Percentiles rank a stretch among this genome's conserved stretches.
Conservation (phyloP, 2,329 filamentous ascomycete species). For the Diaporthe sp. region DNA sequence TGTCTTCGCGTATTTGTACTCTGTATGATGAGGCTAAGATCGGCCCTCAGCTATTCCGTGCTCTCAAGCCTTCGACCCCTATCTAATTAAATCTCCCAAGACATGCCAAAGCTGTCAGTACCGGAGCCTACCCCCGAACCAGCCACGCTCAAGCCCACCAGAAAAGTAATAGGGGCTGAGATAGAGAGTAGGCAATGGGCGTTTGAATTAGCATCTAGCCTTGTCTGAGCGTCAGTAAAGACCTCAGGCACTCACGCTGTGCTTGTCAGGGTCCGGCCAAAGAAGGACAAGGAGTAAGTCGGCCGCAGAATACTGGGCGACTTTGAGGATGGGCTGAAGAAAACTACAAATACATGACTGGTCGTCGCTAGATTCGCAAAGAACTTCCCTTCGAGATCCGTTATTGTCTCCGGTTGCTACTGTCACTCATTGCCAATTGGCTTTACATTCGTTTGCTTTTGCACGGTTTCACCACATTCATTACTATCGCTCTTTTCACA, state of each 20-base stretch:
- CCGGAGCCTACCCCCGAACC: not conserved
- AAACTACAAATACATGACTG: not conserved
- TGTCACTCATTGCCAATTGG: constrained; percentile 4
- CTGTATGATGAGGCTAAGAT: not conserved
- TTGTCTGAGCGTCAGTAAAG: not conserved
- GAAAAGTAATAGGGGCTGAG: not conserved
- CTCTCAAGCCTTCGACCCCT: constrained; percentile 1
- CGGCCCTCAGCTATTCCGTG: not conserved
- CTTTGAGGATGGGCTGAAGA: not conserved
- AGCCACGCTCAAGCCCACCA: not conserved
- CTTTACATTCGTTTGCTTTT: not conserved
- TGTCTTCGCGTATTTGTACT: not conserved
- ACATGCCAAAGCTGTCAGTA: constrained; percentile 2
- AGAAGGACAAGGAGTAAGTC: not conserved
- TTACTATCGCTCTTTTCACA: not conserved
- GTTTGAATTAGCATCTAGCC: not conserved
- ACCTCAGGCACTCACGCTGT: not conserved
- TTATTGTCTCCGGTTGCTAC: not conserved
- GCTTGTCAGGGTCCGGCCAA: not conserved
- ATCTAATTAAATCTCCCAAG: constrained; percentile 2
- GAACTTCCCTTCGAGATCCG: not conserved
- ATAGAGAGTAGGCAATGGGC: not conserved
- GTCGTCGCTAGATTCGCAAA: not conserved
- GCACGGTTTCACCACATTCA: not conserved
- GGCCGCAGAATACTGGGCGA: not conserved